A percentile compares a stretch with the other conserved stretches of the same genome.
Evolutionary conservation across 2,329 filamentous ascomycete species (phyloP).

Genomic region (Alternaria incomplexa): DNA sequence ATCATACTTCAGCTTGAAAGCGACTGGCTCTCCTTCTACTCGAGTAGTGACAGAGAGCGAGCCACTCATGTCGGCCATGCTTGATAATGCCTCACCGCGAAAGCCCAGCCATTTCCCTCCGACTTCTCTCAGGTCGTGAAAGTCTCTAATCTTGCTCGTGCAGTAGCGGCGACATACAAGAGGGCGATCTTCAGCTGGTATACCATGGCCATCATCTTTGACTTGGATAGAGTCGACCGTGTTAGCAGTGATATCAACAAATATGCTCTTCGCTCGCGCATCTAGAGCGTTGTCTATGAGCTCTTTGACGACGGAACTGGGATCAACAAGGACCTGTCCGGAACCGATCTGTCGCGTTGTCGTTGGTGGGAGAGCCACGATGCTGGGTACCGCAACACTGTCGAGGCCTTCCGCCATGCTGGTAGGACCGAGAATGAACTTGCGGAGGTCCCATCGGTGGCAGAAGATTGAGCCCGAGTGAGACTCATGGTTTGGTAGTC

Average conservation of each 20-base stretch:
- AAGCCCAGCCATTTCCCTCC: slow-evolving; percentile 73
- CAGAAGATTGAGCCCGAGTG: not conserved
- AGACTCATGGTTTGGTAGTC: slow-evolving; percentile 1
- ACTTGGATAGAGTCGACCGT: slow-evolving; percentile 73
- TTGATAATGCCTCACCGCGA: slow-evolving; percentile 75
- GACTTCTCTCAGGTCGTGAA: slow-evolving; percentile 65
- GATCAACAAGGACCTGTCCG: slow-evolving; percentile 64
- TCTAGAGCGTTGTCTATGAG: slow-evolving; percentile 80
- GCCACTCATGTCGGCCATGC: slow-evolving; percentile 65
- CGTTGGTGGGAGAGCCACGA: slow-evolving; percentile 50
- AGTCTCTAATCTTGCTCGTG: slow-evolving; percentile 74
- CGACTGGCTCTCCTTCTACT: slow-evolving; percentile 66
- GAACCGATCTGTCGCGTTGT: slow-evolving; percentile 65
- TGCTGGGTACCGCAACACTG: slow-evolving; percentile 25
- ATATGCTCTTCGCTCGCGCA: slow-evolving; percentile 69
- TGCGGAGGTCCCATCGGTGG: not conserved
- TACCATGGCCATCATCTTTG: slow-evolving; percentile 71
- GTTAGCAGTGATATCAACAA: slow-evolving; percentile 68
- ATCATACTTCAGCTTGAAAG: slow-evolving; percentile 59
- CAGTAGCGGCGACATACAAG: slow-evolving; percentile 69
- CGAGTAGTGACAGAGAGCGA: slow-evolving; percentile 67
- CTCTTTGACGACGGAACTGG: slow-evolving; percentile 73
- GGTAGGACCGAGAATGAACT: not conserved
- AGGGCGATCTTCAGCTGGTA: slow-evolving; percentile 66
- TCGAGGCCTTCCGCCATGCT: slow-evolving; percentile 18